Evolutionary conservation across 768 basidiomycete species (phyloP).

Genomic region (Pleurotus tuoliensis): DNA sequence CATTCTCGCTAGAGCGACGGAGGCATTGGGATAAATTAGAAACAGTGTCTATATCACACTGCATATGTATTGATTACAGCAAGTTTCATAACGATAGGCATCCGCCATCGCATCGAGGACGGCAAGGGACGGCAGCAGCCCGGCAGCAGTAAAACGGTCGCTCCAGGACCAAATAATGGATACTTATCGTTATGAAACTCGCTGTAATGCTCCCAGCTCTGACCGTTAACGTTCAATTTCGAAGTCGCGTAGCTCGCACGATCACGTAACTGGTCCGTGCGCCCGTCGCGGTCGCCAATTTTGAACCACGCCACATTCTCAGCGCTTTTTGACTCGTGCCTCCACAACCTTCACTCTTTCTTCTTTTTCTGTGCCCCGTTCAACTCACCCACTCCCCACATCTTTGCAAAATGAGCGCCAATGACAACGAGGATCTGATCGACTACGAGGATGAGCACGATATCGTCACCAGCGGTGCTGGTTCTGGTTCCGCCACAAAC

Average conservation of each 20-base stretch:
- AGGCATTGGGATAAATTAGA: background rate
- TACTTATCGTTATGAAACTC: too few species aligned
- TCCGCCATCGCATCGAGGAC: too few species aligned
- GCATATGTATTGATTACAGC: background rate
- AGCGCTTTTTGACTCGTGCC: constrained; percentile 10
- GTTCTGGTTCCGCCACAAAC: constrained; percentile 37
- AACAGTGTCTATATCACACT: background rate
- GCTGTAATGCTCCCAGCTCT: background rate
- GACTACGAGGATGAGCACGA: constrained; percentile 94
- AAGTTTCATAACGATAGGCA: too few species aligned
- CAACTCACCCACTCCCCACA: constrained; percentile 14
- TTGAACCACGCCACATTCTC: constrained; percentile 4
- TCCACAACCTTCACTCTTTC: constrained; percentile 19
- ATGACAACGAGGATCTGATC: constrained; percentile 89
- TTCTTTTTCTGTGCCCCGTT: constrained; percentile 23
- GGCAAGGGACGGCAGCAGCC: too few species aligned
- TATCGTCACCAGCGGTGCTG: constrained; percentile 57
- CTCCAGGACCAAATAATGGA: too few species aligned
- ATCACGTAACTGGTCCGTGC: constrained; percentile 6
- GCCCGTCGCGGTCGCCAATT: background rate
- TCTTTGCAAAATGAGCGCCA: constrained; percentile 57
- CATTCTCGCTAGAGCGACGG: background rate
- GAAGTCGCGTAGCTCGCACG: background rate
- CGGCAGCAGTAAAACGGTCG: too few species aligned
- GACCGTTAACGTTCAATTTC: too few species aligned